Evolutionary conservation across 2,329 filamentous ascomycete genomes (phyloP).

Genomic region (Xylariomycetidae sp.): DNA sequence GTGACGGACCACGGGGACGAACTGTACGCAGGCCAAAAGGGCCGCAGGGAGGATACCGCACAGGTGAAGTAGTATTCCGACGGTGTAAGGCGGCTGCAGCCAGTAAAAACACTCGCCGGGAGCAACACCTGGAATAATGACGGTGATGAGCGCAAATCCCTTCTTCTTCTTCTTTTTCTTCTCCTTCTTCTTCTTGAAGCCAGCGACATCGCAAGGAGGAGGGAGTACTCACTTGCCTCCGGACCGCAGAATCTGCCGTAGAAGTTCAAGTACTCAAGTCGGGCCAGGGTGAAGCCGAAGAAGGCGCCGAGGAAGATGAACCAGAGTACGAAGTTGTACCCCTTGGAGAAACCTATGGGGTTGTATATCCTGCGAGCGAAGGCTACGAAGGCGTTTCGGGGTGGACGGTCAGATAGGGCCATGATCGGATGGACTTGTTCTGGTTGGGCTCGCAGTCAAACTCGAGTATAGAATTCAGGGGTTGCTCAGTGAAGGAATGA

Average conservation of each 20-base stretch:
- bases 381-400: constrained; percentile 10
- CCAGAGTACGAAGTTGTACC: constrained; percentile 54
- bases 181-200: no score
- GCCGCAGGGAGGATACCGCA: constrained; percentile 39
- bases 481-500: no score
- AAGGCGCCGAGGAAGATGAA: constrained; percentile 42
- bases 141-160: no score
- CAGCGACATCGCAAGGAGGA: no score
- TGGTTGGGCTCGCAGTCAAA: no score
- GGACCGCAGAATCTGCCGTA: constrained; percentile 30
- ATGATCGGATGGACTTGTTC: no score
- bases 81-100: constrained; percentile 19
- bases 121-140: constrained; percentile 8
- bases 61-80: constrained; percentile 44
- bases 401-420: constrained; percentile 1
- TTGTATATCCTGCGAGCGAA: constrained; percentile 34
- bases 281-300: constrained; percentile 43
- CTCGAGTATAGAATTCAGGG: no score
- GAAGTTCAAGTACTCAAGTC: constrained; percentile 45
- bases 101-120: constrained; percentile 41
- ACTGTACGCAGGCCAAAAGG: constrained; percentile 42
- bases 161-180: no score
- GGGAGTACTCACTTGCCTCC: no score
- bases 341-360: constrained; percentile 49
- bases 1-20: constrained; percentile 42